Conservation (phyloP, 768 basidiomycete species). For the Auricularia heimuer region DNA sequence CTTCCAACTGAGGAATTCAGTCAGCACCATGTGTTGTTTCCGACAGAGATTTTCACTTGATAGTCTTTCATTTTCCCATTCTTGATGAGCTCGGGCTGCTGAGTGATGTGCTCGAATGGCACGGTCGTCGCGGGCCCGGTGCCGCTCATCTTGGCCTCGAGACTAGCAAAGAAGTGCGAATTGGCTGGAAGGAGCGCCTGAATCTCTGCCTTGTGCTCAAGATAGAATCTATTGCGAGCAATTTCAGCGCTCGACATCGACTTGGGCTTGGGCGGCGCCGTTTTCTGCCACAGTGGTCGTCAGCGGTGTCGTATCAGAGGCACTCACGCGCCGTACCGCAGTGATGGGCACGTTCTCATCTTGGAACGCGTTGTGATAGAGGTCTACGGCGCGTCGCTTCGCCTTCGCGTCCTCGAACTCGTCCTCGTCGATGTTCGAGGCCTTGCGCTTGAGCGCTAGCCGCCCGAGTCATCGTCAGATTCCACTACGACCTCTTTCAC, state of each 20-base stretch:
- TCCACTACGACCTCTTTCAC: background rate
- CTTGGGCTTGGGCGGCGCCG: background rate
- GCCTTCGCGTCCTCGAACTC: background rate
- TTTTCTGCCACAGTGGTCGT: background rate
- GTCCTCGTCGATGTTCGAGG: background rate
- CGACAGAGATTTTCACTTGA: constrained; percentile 25
- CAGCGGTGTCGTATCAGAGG: background rate
- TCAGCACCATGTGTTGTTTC: background rate
- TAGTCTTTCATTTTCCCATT: constrained; percentile 64
- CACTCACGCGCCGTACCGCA: background rate
- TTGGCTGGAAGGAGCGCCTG: constrained; percentile 36
- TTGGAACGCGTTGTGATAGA: no score
- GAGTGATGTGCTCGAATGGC: constrained; percentile 17
- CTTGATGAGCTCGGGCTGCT: constrained; percentile 41
- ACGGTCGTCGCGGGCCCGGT: background rate
- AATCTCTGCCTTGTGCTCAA: constrained; percentile 35
- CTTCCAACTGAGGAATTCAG: constrained; percentile 34
- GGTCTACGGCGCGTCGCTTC: background rate
- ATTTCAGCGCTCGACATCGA: constrained; percentile 18
- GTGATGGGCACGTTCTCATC: background rate
- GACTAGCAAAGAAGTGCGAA: constrained; percentile 27
- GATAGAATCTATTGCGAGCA: constrained; percentile 37
- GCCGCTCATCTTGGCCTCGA: constrained; percentile 21
- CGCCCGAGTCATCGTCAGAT: background rate
- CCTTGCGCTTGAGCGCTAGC: background rate